Percentiles rank a stretch among this genome's conserved stretches.
phyloP scores from a whole-genome alignment of 176 grass and related monocot species.

The Eremochloa ophiuroides region DNA sequence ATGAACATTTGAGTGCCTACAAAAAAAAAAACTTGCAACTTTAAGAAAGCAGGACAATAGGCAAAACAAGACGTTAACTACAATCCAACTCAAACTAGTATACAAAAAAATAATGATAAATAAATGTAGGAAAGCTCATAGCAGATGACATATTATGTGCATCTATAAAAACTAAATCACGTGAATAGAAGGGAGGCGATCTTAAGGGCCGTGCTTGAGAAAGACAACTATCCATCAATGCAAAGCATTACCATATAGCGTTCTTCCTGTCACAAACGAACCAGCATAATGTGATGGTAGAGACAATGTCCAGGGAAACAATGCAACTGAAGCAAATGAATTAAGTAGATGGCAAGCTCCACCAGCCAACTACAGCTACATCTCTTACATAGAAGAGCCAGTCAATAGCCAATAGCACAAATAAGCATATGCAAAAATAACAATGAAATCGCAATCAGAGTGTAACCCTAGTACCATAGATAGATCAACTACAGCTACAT shows the following conservation, averaged over 20 bases:
- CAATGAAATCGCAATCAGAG: background rate
- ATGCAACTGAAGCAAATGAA: background rate
- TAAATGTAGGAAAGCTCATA: background rate
- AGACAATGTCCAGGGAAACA: background rate
- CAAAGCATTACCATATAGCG: background rate
- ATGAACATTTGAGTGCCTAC: background rate
- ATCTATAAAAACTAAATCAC: background rate
- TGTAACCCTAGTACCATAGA: background rate
- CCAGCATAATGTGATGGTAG: background rate
- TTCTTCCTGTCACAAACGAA: background rate
- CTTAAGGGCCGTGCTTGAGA: constrained; percentile 66
- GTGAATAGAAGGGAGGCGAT: constrained; percentile 58
- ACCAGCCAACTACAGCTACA: background rate
- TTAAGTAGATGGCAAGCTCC: background rate
- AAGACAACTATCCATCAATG: background rate
- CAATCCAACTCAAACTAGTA: too few species aligned
- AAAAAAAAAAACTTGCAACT: background rate
- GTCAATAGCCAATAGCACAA: background rate
- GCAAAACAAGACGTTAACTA: background rate
- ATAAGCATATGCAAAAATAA: background rate
- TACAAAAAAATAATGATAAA: background rate
- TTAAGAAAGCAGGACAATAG: background rate
- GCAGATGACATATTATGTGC: background rate
- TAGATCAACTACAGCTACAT: background rate
- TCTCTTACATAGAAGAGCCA: background rate